These are phyloP conservation scores for Chaetomium sp. DNA, from an alignment of 2,329 filamentous ascomycete genomes.

Conservation along the genomic window DNA sequence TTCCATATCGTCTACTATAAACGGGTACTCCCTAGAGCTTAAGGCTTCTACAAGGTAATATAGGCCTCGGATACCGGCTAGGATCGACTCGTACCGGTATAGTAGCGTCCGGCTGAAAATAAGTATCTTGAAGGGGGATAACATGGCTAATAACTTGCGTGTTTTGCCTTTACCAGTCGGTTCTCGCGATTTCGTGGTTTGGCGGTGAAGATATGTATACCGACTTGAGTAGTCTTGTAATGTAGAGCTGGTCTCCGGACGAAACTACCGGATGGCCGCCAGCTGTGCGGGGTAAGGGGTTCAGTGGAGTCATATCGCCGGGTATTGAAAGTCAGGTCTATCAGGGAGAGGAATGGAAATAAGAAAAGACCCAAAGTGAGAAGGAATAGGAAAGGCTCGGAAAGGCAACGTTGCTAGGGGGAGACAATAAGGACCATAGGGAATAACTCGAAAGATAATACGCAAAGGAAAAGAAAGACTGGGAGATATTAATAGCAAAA, in stretches of 20 bases:
- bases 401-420: not conserved
- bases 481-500: not conserved
- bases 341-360: not conserved
- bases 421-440: not conserved
- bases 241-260: not conserved
- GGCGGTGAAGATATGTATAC: not conserved
- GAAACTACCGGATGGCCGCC: not conserved
- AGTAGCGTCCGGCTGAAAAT: slow-evolving; percentile 45
- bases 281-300: not conserved
- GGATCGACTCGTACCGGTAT: slow-evolving; percentile 46
- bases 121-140: slow-evolving; percentile 38
- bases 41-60: slow-evolving; percentile 37
- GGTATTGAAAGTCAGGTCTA: not conserved
- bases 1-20: slow-evolving; percentile 43
- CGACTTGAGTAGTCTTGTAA: not conserved
- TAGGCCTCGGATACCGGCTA: slow-evolving; percentile 41
- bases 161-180: not conserved
- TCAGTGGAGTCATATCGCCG: not conserved
- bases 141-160: not conserved
- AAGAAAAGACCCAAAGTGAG: not conserved
- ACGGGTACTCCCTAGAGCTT: slow-evolving; percentile 27
- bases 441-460: not conserved
- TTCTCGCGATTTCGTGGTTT: not conserved
- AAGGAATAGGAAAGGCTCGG: too few species aligned
- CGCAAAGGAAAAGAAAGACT: not conserved